Base-by-base conservation (phyloP, 1,284 basidiomycete species). In the Ceratobasidium sp. region DNA sequence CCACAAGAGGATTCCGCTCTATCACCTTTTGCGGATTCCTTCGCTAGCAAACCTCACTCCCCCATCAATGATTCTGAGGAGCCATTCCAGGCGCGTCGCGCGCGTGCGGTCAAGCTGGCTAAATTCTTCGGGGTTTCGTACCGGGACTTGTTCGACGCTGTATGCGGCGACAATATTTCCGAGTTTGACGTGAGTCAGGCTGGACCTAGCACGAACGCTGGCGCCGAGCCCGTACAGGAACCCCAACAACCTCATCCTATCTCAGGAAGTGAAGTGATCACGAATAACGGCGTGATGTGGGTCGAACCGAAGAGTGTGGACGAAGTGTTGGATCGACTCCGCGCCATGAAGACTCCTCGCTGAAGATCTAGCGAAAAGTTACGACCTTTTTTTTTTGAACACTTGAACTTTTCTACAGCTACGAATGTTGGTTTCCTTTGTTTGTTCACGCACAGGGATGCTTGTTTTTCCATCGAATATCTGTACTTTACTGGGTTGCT, bases 251-350 rank as follows among this genome's bases (percentile, higher is more conserved):
- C 22, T 49, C 11, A 29, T 1, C 13, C 44, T 13, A 17, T 17
- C 9, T 65, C 62, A 2, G 69, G 57, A 44, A 73, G 69, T 56
- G 69, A 62, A 46, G 69, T 73, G 9, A 37, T 73, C 43, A 73
- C 69, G 25, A 73, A 73, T 32, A 56, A 73, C 19, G 69, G 69
- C 29, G 37, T 57, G 54, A 73, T 62, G 32, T 73, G 69, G 69
- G 69, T 73, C 25, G 69, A 73, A 25, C 69, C 69, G 44, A 73
- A 73, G 57, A 73, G 69, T 19, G 69, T 73, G 17, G 69, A 73
- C 22, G 69, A 73, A 52, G 69, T 73, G 13, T 51, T 73, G 44
- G 69, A 73, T n/a, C 56, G 69, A 44, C 69, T 73, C 32, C 69
- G 69, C 19, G 57, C 56, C 7, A 73, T 73, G 69, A 73, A 73